Percentiles rank a stretch among this genome's conserved stretches.
phyloP scores from a whole-genome alignment of 352 stramenopile genomes.

The Phytopythium vexans region DNA sequence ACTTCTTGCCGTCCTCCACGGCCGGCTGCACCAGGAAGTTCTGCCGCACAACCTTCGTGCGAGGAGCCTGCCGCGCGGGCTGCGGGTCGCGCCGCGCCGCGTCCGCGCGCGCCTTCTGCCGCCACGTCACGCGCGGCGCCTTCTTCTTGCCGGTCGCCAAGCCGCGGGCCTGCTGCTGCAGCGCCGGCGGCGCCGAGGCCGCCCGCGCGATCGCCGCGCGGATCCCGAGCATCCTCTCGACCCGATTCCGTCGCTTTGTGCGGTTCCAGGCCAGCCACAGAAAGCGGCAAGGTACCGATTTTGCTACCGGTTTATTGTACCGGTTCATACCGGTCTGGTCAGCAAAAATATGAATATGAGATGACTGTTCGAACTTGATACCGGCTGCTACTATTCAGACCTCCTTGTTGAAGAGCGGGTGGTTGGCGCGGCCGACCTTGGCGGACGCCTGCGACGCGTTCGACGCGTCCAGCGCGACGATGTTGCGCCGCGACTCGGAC shows the following conservation, averaged over 20 bases:
- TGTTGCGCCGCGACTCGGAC: slow-evolving; percentile 68
- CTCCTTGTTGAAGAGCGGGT: slow-evolving; percentile 77
- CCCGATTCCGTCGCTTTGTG: too few species aligned
- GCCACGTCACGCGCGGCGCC: slow-evolving; percentile 49
- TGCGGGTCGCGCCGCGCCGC: slow-evolving; percentile 37
- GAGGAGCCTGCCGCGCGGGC: slow-evolving; percentile 41
- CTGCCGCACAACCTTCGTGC: slow-evolving; percentile 39
- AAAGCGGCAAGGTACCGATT: too few species aligned
- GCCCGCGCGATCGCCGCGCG: slow-evolving; percentile 30
- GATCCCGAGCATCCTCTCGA: slow-evolving; percentile 37
- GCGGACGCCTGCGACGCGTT: slow-evolving; percentile 44
- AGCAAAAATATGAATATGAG: neutral
- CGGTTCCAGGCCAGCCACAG: too few species aligned
- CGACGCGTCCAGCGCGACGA: slow-evolving; percentile 24
- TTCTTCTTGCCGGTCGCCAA: slow-evolving; percentile 44
- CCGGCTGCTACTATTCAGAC: slow-evolving; percentile 7
- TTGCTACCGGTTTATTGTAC: too few species aligned
- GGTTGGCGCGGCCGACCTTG: slow-evolving; percentile 63
- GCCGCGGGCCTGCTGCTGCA: slow-evolving; percentile 27
- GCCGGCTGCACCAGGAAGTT: slow-evolving; percentile 57
- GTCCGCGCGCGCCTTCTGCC: slow-evolving; percentile 61
- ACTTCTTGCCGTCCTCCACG: slow-evolving; percentile 77
- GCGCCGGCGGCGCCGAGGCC: slow-evolving; percentile 3
- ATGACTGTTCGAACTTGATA: neutral
- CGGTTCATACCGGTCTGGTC: too few species aligned